phyloP scores from a whole-genome alignment of 345 rosid genomes.

The Gossypium arboreum region DNA sequence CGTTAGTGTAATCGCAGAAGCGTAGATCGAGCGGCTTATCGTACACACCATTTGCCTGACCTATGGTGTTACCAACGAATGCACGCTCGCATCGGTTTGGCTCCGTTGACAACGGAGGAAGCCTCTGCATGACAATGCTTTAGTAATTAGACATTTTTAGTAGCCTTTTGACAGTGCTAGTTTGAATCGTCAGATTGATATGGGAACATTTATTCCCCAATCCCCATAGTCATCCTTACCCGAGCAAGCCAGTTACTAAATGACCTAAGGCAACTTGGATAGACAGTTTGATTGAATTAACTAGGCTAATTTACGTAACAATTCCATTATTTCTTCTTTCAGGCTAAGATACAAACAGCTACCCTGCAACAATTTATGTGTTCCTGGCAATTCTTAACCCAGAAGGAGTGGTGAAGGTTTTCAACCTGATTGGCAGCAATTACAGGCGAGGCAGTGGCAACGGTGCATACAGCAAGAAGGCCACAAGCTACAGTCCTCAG shows the following conservation, averaged over 20 bases:
- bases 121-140: slow-evolving; percentile 49
- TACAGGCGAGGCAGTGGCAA: slow-evolving; percentile 69
- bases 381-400: not conserved
- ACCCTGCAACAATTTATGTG: not conserved
- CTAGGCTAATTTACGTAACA: too few relatives aligned
- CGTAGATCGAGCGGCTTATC: slow-evolving; percentile 96
- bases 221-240: not conserved
- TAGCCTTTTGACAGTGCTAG: not conserved
- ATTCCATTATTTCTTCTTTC: not conserved
- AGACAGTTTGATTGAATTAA: not conserved
- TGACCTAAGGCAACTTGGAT: too few relatives aligned
- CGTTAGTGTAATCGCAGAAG: slow-evolving; percentile 81
- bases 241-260: too few relatives aligned
- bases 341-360: not conserved
- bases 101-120: slow-evolving; percentile 89
- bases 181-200: not conserved
- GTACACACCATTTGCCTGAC: slow-evolving; percentile 96
- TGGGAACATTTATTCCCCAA: not conserved
- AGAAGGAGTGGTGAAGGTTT: not conserved
- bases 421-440: slow-evolving; percentile 75
- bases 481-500: slow-evolving; percentile 63
- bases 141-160: not conserved
- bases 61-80: slow-evolving; percentile 88
- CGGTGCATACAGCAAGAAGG: slow-evolving; percentile 59
- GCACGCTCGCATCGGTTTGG: slow-evolving; percentile 88